Conservation (phyloP, 768 basidiomycete species). For the Rhodotorula kratochvilovae region DNA sequence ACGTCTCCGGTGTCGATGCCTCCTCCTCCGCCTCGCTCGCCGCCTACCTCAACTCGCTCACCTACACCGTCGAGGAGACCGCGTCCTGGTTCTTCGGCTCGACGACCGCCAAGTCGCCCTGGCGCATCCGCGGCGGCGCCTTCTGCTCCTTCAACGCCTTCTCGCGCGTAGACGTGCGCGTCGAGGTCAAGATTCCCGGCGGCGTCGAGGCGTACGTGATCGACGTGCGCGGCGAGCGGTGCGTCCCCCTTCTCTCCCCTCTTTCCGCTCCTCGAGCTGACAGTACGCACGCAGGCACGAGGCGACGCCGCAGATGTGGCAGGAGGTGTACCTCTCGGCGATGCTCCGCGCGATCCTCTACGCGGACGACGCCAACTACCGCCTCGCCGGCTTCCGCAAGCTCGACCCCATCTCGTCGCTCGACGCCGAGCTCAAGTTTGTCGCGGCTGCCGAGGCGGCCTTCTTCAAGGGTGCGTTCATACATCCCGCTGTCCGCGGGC, state of each 20-base stretch:
- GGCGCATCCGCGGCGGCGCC: slow-evolving; percentile 88
- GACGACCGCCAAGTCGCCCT: slow-evolving; percentile 60
- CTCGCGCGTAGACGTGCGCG: slow-evolving; percentile 88
- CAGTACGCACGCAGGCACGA: slow-evolving; percentile 60
- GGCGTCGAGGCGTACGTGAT: slow-evolving; percentile 91
- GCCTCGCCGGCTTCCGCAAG: slow-evolving; percentile 87
- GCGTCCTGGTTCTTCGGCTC: slow-evolving; percentile 75
- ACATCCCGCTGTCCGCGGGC: no score
- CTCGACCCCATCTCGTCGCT: slow-evolving; percentile 85
- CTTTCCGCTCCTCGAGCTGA: neutral
- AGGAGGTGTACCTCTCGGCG: slow-evolving; percentile 93
- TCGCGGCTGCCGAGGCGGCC: slow-evolving; percentile 80
- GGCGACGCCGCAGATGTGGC: slow-evolving; percentile 88
- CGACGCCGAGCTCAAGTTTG: slow-evolving; percentile 82
- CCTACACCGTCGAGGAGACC: slow-evolving; percentile 85
- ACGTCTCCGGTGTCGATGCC: slow-evolving; percentile 95
- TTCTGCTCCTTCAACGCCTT: slow-evolving; percentile 99
- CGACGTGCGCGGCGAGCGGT: slow-evolving; percentile 91
- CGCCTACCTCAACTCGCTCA: slow-evolving; percentile 97
- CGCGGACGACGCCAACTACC: slow-evolving; percentile 86
- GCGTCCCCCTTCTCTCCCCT: slow-evolving; percentile 43
- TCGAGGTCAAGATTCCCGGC: slow-evolving; percentile 97
- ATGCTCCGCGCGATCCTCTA: slow-evolving; percentile 85
- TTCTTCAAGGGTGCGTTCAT: slow-evolving; percentile 68
- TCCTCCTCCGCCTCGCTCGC: slow-evolving; percentile 96